phyloP scores from a whole-genome alignment of 345 rosid species.

The Theobroma cacao region DNA sequence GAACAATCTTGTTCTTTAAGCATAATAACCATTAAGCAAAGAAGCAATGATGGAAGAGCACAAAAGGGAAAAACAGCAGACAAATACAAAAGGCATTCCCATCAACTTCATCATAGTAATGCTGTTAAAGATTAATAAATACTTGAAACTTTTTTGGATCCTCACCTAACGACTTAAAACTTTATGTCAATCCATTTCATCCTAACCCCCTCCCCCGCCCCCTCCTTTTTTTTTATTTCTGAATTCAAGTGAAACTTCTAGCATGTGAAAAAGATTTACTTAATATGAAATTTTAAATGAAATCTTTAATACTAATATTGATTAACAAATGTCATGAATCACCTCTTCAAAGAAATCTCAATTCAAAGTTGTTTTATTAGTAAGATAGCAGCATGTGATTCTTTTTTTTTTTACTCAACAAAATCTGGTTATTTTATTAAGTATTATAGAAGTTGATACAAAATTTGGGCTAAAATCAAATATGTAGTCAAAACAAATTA shows the following conservation, averaged over 20 bases:
- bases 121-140: not conserved
- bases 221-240: not conserved
- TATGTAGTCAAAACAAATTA: too few relatives aligned
- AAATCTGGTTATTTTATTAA: too few relatives aligned
- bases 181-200: not conserved
- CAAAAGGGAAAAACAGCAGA: not conserved
- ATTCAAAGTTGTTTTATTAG: not conserved
- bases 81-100: not conserved
- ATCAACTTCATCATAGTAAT: not conserved
- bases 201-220: too few relatives aligned
- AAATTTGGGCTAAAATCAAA: too few relatives aligned
- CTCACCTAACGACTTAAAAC: constrained; percentile 2
- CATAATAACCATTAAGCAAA: not conserved
- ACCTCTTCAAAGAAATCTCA: not conserved
- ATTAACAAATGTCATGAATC: too few relatives aligned
- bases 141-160: not conserved
- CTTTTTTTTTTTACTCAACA: too few relatives aligned
- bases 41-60: not conserved
- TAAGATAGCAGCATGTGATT: not conserved
- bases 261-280: not conserved
- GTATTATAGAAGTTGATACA: too few relatives aligned
- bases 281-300: not conserved
- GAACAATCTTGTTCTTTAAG: not conserved
- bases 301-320: not conserved
- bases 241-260: not conserved